Evolutionary conservation across 495 filamentous ascomycete species (phyloP), one percentile per base, ranked within the genome.

Genomic region (Talaromyces thailandensis): DNA sequence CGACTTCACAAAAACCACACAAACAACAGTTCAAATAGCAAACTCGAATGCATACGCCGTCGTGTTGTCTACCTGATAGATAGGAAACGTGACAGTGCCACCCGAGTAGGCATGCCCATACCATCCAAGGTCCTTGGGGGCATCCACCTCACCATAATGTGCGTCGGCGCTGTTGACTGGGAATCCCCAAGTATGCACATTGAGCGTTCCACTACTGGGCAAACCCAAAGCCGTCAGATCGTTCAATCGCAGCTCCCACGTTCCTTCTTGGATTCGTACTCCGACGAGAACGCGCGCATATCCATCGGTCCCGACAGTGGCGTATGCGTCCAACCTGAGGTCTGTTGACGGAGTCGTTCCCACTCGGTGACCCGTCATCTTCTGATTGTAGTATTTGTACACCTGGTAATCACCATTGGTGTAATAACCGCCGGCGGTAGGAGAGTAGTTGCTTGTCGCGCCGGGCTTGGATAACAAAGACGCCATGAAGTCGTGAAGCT

Each of bases 1-100:
- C 48, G 3, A 23, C 48, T 24, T 24, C 1, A 51, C 48, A 5
- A 51, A 51, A 18, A 11, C 2, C 45, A 23, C 45, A 23, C 45
- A 35, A 35, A 35, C 32, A 35, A 24, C 25, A 53, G 8, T 5
- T 23, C 26, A 58, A 37, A 58, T 63, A 16, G 58, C 56, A 40
- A 75, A 74, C 55, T 74, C 72, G 65, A 73, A 76, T 23, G 71
- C 73, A 61, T 67, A 74, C n/a, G 70, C 72, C 1, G 72, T 74
- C 26, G 62, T 64, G 7, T 35, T 62, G 61, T 73, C 69, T 7
- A 64, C 71, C 53, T 74, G 72, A 61, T 70, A 73, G 3, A 75
- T 63, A 0, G 73, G 70, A 55, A 75, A 74, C 0, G 66, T 72
- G 31, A 76, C 66, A 28, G 64, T 65, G 32, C 70, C 65, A 12